phyloP scores from a whole-genome alignment of 2,329 filamentous ascomycete species.

The Trichoderma atroviride region DNA sequence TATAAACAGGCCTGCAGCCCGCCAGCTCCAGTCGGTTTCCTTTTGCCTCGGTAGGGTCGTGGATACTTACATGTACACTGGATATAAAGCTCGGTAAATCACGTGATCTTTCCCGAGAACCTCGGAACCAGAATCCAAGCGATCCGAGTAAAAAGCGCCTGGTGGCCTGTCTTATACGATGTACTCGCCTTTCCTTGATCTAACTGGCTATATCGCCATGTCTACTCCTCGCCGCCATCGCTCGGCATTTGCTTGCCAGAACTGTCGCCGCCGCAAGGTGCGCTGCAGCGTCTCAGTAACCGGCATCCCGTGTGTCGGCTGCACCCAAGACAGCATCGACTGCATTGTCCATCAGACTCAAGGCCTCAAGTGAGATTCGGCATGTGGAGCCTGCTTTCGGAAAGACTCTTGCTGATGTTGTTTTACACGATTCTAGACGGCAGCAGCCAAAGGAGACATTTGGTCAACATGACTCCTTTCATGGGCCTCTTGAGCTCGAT shows the following conservation, averaged over 20 bases:
- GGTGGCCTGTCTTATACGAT: not conserved
- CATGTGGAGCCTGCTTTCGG: not conserved
- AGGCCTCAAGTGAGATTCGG: constrained; percentile 1
- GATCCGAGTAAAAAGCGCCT: not conserved
- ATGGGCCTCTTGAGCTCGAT: not conserved
- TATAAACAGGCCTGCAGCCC: constrained; percentile 3
- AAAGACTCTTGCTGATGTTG: not conserved
- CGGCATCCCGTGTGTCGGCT: constrained; percentile 9
- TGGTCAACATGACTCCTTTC: not conserved
- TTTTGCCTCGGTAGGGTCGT: not conserved
- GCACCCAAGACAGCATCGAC: not conserved
- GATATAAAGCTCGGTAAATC: not conserved
- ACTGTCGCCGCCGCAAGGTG: constrained; percentile 14
- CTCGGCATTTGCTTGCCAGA: constrained; percentile 16
- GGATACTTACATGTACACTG: too few relatives aligned
- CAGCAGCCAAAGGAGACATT: not conserved
- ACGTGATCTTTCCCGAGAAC: constrained; percentile 5
- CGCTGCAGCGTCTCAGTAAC: constrained; percentile 12
- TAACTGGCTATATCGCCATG: not conserved
- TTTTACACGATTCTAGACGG: not conserved
- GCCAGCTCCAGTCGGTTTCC: not conserved
- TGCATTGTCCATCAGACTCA: not conserved
- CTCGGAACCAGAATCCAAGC: not conserved
- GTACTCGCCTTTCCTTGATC: not conserved
- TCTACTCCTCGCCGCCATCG: constrained; percentile 6